These are phyloP conservation scores for Russula lepida DNA, from an alignment of 768 basidiomycete genomes.

Conservation along the genomic window DNA sequence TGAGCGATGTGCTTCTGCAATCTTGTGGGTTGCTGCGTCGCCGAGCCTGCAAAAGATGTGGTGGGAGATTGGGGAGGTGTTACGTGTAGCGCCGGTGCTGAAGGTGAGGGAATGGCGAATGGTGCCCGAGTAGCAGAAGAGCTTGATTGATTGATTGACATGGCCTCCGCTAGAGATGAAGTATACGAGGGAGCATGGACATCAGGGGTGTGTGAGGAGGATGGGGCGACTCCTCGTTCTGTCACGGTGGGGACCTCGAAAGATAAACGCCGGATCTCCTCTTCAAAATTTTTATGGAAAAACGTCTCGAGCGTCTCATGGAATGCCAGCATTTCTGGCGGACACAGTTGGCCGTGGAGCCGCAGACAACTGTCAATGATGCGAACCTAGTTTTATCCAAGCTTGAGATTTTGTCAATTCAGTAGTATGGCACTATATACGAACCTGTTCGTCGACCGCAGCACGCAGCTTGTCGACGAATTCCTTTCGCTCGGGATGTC, in stretches of 20 bases:
- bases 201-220: conserved; percentile 9
- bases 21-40: conserved; percentile 59
- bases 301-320: conserved; percentile 83
- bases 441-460: conserved; percentile 77
- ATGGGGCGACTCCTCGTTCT: conserved; percentile 30
- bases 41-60: conserved; percentile 20
- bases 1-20: conserved; percentile 76
- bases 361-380: conserved; percentile 78
- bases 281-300: conserved; percentile 76
- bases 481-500: conserved; percentile 62
- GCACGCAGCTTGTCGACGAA: conserved; percentile 61
- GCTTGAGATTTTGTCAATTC: neutral
- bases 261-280: conserved; percentile 67
- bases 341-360: conserved; percentile 75
- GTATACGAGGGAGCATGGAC: conserved; percentile 13
- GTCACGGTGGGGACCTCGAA: conserved; percentile 49
- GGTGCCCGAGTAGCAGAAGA: conserved; percentile 19
- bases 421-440: conserved; percentile 20
- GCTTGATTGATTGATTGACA: conserved; percentile 38
- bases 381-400: conserved; percentile 43
- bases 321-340: conserved; percentile 85
- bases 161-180: conserved; percentile 25
- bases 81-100: conserved; percentile 39
- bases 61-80: conserved; percentile 36
- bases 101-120: conserved; percentile 45